Evolutionary conservation across 805 yeast species (phyloP).

Genomic region (Metschnikowia koreensis): DNA sequence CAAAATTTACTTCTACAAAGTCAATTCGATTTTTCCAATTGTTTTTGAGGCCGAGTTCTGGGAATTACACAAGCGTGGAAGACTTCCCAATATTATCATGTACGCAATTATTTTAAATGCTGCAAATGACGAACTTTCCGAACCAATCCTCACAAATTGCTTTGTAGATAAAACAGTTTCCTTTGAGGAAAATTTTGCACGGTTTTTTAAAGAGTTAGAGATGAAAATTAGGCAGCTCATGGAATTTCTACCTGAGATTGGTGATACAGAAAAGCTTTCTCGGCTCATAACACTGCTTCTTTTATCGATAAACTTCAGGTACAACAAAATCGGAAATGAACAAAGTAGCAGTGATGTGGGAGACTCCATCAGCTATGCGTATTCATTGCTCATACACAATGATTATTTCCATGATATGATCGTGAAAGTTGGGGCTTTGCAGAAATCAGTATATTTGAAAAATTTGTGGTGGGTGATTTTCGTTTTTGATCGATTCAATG

Average conservation of each 20-base stretch:
- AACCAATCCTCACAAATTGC: constrained; percentile 18
- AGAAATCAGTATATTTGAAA: constrained; percentile 14
- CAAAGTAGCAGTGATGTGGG: constrained; percentile 23
- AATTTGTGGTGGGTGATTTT: constrained; percentile 23
- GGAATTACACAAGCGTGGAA: constrained; percentile 30
- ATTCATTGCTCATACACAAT: constrained; percentile 21
- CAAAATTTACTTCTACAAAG: constrained; percentile 37
- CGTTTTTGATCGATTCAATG: constrained; percentile 22
- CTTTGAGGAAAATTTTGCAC: constrained; percentile 9
- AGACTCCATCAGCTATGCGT: constrained; percentile 19
- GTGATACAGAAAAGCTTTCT: constrained; percentile 22
- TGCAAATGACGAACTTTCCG: constrained; percentile 35
- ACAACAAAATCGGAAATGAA: constrained; percentile 23
- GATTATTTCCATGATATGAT: constrained; percentile 16
- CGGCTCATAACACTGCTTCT: constrained; percentile 21
- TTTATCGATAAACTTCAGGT: constrained; percentile 19
- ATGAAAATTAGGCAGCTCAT: constrained; percentile 23
- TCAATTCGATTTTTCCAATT: constrained; percentile 42
- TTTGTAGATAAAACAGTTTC: constrained; percentile 4
- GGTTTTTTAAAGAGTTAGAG: constrained; percentile 17
- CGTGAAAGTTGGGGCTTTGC: constrained; percentile 11
- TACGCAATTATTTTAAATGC: constrained; percentile 45
- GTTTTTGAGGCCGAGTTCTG: constrained; percentile 39
- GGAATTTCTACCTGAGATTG: constrained; percentile 23
- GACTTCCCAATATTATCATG: constrained; percentile 39